Conservation (phyloP, 441 rosid genomes). For the Pelargonium myrrhifolium region DNA sequence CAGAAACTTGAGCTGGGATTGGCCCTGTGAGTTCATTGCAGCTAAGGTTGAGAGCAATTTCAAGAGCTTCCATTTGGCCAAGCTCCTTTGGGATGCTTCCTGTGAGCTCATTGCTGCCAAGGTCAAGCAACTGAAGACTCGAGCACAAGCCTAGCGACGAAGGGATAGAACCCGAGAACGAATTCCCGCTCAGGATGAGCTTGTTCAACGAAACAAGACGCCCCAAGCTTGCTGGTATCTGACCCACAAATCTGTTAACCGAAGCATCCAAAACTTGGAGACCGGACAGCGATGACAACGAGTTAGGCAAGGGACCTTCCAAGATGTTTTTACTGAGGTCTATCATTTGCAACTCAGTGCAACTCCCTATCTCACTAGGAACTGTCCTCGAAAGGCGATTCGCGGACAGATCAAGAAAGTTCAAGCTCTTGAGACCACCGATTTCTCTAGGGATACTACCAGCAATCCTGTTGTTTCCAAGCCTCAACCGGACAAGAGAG, state of each 20-base stretch:
- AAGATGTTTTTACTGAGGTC: slow-evolving; percentile 72
- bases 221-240: slow-evolving; percentile 66
- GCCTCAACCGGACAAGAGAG: slow-evolving; percentile 70
- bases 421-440: slow-evolving; percentile 51
- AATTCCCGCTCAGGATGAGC: slow-evolving; percentile 56
- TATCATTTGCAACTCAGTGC: slow-evolving; percentile 73
- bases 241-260: slow-evolving; percentile 43
- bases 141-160: slow-evolving; percentile 60
- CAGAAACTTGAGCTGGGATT: slow-evolving; percentile 60
- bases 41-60: slow-evolving; percentile 84
- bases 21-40: slow-evolving; percentile 68
- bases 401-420: slow-evolving; percentile 75
- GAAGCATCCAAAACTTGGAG: slow-evolving; percentile 83
- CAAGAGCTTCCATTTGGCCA: slow-evolving; percentile 63
- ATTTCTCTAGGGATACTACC: slow-evolving; percentile 65
- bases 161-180: slow-evolving; percentile 74
- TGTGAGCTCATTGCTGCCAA: slow-evolving; percentile 63
- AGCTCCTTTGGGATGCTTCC: slow-evolving; percentile 68
- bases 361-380: slow-evolving; percentile 68
- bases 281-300: slow-evolving; percentile 59
- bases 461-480: slow-evolving; percentile 63
- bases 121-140: slow-evolving; percentile 86
- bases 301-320: slow-evolving; percentile 52
- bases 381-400: slow-evolving; percentile 58
- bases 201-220: slow-evolving; percentile 60